phyloP scores from a whole-genome alignment of 805 yeast genomes.

The Grigorovia yakushimaensis region DNA sequence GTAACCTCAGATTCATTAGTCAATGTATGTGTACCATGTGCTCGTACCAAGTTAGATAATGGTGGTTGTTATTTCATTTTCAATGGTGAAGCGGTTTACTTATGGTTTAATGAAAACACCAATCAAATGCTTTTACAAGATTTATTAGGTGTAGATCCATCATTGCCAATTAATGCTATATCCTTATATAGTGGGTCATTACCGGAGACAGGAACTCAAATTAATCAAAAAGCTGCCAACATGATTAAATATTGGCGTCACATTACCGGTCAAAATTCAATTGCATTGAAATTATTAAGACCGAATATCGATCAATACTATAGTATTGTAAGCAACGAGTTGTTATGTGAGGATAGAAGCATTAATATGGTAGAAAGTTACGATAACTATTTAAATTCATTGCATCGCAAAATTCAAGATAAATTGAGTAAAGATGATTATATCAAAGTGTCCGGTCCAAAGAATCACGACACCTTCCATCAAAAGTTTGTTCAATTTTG shows the following conservation, averaged over 20 bases:
- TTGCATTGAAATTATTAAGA: constrained; percentile 24
- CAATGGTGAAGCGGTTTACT: constrained; percentile 48
- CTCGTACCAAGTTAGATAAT: constrained; percentile 34
- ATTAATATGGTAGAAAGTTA: constrained; percentile 46
- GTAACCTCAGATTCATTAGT: constrained; percentile 35
- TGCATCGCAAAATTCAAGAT: constrained; percentile 56
- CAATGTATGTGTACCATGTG: constrained; percentile 33
- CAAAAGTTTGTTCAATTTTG: constrained; percentile 29
- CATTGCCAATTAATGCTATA: constrained; percentile 15
- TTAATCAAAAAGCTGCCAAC: constrained; percentile 58
- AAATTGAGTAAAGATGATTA: constrained; percentile 40
- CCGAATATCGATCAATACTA: constrained; percentile 27
- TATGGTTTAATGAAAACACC: constrained; percentile 65
- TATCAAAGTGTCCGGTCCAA: constrained; percentile 16
- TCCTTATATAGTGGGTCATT: constrained; percentile 36
- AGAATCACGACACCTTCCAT: constrained; percentile 22
- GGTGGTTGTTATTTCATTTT: constrained; percentile 76
- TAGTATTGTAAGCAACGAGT: constrained; percentile 34
- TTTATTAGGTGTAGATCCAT: constrained; percentile 52
- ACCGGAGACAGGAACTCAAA: constrained; percentile 60
- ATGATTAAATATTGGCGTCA: constrained; percentile 42
- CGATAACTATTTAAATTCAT: constrained; percentile 53
- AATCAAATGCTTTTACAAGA: constrained; percentile 61
- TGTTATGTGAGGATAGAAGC: constrained; percentile 65
- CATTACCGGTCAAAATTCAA: constrained; percentile 11